Conservation (phyloP, 805 yeast genomes). For the Metschnikowia orientalis region DNA sequence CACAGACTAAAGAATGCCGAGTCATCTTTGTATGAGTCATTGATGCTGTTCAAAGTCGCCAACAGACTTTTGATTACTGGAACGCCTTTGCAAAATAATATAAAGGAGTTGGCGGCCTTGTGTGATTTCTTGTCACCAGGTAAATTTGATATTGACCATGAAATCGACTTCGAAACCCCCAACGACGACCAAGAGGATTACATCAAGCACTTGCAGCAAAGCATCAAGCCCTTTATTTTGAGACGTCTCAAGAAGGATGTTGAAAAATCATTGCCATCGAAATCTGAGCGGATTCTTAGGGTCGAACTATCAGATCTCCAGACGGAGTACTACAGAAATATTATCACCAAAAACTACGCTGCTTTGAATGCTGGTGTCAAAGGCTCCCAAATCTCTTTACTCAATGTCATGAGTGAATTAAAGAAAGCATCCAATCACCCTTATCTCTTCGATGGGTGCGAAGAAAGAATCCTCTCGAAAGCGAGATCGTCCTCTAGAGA, state of each 20-base stretch:
- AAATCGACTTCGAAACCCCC: conserved; percentile 90
- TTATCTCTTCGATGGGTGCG: conserved; percentile 89
- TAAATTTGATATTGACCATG: conserved; percentile 81
- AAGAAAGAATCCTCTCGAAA: conserved; percentile 68
- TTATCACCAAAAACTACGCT: conserved; percentile 84
- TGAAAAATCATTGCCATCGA: conserved; percentile 92
- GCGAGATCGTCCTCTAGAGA: conserved; percentile 67
- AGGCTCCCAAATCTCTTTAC: conserved; percentile 70
- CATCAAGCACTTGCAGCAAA: conserved; percentile 77
- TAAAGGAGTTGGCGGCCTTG: conserved; percentile 91
- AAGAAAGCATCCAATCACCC: conserved; percentile 98
- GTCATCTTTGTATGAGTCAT: conserved; percentile 84
- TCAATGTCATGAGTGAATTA: conserved; percentile 91
- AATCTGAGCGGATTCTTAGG: conserved; percentile 89
- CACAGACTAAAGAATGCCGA: conserved; percentile 94
- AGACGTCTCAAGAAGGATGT: conserved; percentile 96
- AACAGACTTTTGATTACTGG: conserved; percentile 93
- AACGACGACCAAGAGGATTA: conserved; percentile 83
- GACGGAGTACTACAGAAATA: conserved; percentile 91
- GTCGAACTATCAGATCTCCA: conserved; percentile 94
- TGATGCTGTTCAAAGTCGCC: conserved; percentile 73
- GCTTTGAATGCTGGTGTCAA: conserved; percentile 84
- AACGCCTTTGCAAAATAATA: conserved; percentile 94
- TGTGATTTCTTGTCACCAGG: conserved; percentile 97
- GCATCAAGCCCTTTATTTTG: conserved; percentile 86